These are phyloP conservation scores for Sphagnum tenellum DNA, from an alignment of 225 moss, liverwort and hornwort species.

Conservation along the genomic window DNA sequence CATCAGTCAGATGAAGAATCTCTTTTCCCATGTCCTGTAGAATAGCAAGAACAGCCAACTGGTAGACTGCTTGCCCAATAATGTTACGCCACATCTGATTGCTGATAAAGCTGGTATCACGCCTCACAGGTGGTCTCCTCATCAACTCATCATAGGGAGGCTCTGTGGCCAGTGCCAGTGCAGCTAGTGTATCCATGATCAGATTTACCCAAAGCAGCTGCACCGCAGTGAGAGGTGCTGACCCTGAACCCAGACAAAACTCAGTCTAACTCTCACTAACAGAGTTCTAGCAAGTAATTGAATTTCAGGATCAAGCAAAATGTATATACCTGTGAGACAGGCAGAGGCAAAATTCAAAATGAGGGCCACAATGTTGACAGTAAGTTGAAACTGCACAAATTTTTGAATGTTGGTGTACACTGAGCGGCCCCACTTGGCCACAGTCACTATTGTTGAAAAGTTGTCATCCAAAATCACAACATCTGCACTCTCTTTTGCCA, in stretches of 20 bases:
- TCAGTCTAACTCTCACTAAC: not conserved
- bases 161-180: conserved; percentile 17
- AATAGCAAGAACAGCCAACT: conserved; percentile 7
- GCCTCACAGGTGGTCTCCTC: conserved; percentile 7
- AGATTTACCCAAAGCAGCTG: conserved; percentile 19
- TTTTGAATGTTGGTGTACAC: conserved; percentile 18
- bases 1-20: conserved; percentile 2
- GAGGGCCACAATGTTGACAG: conserved; percentile 14
- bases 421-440: conserved; percentile 14
- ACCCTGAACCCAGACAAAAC: conserved; percentile 1
- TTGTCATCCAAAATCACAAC: conserved; percentile 15
- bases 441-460: conserved; percentile 10
- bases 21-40: conserved; percentile 11
- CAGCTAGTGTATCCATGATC: conserved; percentile 21
- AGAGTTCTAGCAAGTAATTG: not conserved
- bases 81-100: conserved; percentile 15
- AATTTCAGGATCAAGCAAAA: not conserved
- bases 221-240: conserved; percentile 12
- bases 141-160: conserved; percentile 16
- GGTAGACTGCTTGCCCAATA: conserved; percentile 10
- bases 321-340: conserved; percentile 9
- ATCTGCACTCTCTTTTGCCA: conserved; percentile 17
- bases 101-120: conserved; percentile 10
- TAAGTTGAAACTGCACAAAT: conserved; percentile 19
- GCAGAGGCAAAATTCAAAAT: conserved; percentile 15